Percentiles rank a stretch among this genome's conserved stretches.
These are phyloP conservation scores for Boletus reticuloceps DNA, from an alignment of 768 basidiomycete genomes.

Conservation along the genomic window DNA sequence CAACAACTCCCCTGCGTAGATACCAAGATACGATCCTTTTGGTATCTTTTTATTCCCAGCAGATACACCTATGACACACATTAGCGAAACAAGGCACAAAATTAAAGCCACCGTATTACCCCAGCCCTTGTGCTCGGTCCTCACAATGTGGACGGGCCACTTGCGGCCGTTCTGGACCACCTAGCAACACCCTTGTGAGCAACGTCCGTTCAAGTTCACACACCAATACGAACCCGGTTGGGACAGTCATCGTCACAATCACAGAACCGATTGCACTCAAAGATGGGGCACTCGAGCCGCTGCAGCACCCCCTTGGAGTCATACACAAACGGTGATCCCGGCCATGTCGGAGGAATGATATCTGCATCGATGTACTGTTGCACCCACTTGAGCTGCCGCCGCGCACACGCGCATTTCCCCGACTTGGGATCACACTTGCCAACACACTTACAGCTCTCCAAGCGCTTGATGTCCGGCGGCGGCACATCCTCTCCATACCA, in stretches of 20 bases:
- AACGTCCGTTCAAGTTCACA: neutral
- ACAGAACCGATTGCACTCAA: conserved; percentile 85
- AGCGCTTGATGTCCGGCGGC: conserved; percentile 52
- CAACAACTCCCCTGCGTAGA: conserved; percentile 84
- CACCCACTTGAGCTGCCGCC: conserved; percentile 46
- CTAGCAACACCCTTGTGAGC: conserved; percentile 34
- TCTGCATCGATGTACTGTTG: conserved; percentile 16
- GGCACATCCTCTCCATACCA: conserved; percentile 71
- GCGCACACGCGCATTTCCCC: conserved; percentile 69
- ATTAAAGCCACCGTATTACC: conserved; percentile 42
- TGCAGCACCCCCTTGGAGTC: conserved; percentile 57
- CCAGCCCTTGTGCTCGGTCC: conserved; percentile 83
- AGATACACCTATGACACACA: conserved; percentile 57
- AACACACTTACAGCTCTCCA: conserved; percentile 71
- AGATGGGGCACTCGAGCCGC: conserved; percentile 56
- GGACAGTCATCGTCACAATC: conserved; percentile 76
- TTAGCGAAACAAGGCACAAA: neutral
- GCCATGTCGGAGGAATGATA: conserved; percentile 31
- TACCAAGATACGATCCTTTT: conserved; percentile 69
- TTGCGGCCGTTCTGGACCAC: conserved; percentile 82
- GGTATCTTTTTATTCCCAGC: conserved; percentile 62
- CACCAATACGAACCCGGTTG: conserved; percentile 56
- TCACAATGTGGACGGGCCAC: conserved; percentile 57
- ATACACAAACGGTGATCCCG: conserved; percentile 63
- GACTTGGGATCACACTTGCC: conserved; percentile 75